Percentiles rank a stretch among this genome's conserved stretches.
These are phyloP conservation scores for Niebla homalea DNA, from an alignment of 495 filamentous ascomycete species.

Conservation along the genomic window DNA sequence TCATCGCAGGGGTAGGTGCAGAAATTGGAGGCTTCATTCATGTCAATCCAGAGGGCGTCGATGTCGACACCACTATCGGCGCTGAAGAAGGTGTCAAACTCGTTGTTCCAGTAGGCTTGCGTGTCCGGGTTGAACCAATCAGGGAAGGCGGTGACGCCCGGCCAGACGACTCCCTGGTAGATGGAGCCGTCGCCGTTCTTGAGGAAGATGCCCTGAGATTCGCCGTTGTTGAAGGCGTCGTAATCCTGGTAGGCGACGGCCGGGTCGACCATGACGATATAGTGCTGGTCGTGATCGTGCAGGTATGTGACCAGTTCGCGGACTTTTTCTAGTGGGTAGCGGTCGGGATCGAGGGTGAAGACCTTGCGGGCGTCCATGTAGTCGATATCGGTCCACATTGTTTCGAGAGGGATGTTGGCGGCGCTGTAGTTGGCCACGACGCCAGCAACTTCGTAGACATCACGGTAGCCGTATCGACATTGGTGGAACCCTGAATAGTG, in stretches of 20 bases:
- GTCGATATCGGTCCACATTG: constrained; percentile 83
- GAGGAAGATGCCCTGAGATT: constrained; percentile 50
- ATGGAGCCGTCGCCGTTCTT: constrained; percentile 48
- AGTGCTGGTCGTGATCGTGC: constrained; percentile 62
- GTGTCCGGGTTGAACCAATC: constrained; percentile 70
- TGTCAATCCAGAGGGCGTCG: constrained; percentile 79
- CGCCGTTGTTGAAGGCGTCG: constrained; percentile 48
- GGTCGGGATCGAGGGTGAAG: constrained; percentile 61
- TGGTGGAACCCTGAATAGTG: constrained; percentile 44
- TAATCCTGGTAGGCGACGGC: constrained; percentile 62
- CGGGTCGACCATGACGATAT: constrained; percentile 82
- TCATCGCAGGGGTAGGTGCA: constrained; percentile 63
- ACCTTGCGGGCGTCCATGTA: constrained; percentile 58
- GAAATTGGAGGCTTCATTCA: constrained; percentile 66
- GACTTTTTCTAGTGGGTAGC: constrained; percentile 56
- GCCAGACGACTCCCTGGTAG: constrained; percentile 76
- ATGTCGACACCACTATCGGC: constrained; percentile 57
- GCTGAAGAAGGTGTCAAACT: constrained; percentile 60
- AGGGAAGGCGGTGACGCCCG: constrained; percentile 65
- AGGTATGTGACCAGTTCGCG: constrained; percentile 58
- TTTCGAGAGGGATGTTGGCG: constrained; percentile 69
- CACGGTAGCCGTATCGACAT: constrained; percentile 69
- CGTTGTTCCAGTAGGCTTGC: constrained; percentile 57
- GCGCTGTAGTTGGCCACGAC: constrained; percentile 66
- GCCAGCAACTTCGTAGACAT: constrained; percentile 66